Conservation (phyloP, 768 basidiomycete species). For the Boletus reticuloceps region DNA sequence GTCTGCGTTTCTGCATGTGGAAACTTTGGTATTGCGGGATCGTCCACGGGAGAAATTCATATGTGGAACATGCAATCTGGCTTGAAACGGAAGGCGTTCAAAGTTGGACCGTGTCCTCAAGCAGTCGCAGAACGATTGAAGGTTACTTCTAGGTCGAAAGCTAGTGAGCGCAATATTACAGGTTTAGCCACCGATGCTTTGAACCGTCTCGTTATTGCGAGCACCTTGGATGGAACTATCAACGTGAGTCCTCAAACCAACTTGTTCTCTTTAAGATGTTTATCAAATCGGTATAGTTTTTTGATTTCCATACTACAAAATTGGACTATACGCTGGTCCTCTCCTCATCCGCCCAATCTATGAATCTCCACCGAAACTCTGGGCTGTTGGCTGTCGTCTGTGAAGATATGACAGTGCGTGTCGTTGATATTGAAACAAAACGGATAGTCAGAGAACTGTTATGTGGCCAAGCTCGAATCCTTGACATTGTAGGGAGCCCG, state of each 20-base stretch:
- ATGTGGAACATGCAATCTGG: conserved; percentile 99
- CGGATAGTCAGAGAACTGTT: conserved; percentile 85
- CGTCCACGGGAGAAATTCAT: conserved; percentile 72
- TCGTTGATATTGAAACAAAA: conserved; percentile 90
- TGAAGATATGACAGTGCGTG: conserved; percentile 81
- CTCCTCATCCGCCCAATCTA: conserved; percentile 65
- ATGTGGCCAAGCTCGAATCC: conserved; percentile 70
- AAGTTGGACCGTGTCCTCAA: conserved; percentile 60
- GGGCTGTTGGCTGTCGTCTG: conserved; percentile 80
- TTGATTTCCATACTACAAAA: conserved; percentile 88
- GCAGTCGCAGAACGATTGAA: conserved; percentile 47
- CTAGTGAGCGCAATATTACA: conserved; percentile 59
- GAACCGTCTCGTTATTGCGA: conserved; percentile 77
- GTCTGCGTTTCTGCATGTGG: conserved; percentile 93
- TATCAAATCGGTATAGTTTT: conserved; percentile 60
- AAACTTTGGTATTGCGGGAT: conserved; percentile 88
- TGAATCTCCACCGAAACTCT: conserved; percentile 80
- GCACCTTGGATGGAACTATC: conserved; percentile 84
- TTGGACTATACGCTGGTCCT: conserved; percentile 66
- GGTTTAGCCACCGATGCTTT: conserved; percentile 85
- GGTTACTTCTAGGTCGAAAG: conserved; percentile 37
- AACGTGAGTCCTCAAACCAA: conserved; percentile 55
- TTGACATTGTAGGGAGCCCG: conserved; percentile 72
- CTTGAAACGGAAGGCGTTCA: conserved; percentile 74
- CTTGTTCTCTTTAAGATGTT: background rate